These are phyloP conservation scores for Vachellia collinsii DNA, from an alignment of 306 rosid genomes.

Conservation along the genomic window DNA sequence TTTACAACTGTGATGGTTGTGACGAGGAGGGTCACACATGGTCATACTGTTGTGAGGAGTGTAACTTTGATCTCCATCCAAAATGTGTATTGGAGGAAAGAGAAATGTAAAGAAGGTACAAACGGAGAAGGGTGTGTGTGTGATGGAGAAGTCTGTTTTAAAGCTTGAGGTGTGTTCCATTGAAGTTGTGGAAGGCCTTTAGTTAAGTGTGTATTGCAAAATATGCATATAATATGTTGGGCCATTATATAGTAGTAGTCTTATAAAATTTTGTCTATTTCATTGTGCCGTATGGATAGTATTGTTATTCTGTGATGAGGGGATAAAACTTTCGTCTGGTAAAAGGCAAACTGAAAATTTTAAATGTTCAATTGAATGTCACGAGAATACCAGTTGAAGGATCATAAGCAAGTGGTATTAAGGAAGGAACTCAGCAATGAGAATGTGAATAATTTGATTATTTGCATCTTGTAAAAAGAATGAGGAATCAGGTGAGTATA, in stretches of 20 bases:
- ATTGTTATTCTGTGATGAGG: not conserved
- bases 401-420: not conserved
- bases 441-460: not conserved
- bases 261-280: too few species aligned
- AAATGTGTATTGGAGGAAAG: constrained; percentile 55
- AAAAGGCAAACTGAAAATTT: not conserved
- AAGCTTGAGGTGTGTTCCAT: constrained; percentile 39
- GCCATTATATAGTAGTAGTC: not conserved
- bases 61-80: constrained; percentile 73
- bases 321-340: not conserved
- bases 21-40: constrained; percentile 45
- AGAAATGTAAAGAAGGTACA: constrained; percentile 39
- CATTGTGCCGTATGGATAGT: not conserved
- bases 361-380: not conserved
- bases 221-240: not conserved
- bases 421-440: not conserved
- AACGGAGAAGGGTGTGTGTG: constrained; percentile 58
- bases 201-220: not conserved
- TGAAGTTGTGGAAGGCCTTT: not conserved
- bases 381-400: not conserved
- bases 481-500: too few species aligned
- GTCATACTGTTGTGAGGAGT: constrained; percentile 65
- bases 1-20: constrained; percentile 53
- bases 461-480: too few species aligned
- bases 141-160: constrained; percentile 60